phyloP scores from a whole-genome alignment of 2,329 filamentous ascomycete species.

The Dichotomopilus funicola region DNA sequence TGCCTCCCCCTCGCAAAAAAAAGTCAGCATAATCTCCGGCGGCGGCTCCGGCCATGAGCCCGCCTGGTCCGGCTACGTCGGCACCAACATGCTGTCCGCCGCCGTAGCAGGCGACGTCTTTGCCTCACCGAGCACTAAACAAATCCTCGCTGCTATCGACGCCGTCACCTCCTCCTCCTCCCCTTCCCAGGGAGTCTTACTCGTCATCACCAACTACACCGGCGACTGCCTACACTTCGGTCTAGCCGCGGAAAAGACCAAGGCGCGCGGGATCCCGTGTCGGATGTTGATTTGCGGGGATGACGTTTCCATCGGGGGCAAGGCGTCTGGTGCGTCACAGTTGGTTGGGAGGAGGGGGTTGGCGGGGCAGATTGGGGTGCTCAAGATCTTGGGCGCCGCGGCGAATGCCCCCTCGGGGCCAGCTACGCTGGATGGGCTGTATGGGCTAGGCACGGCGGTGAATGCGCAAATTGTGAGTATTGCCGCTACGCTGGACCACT shows the following conservation, averaged over 20 bases:
- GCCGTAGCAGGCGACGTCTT: slow-evolving; percentile 58
- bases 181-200: slow-evolving; percentile 49
- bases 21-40: slow-evolving; percentile 47
- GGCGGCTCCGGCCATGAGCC: slow-evolving; percentile 55
- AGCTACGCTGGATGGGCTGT: slow-evolving; percentile 43
- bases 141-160: slow-evolving; percentile 54
- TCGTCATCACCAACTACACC: slow-evolving; percentile 60
- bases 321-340: slow-evolving; percentile 37
- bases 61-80: slow-evolving; percentile 59
- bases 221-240: slow-evolving; percentile 59
- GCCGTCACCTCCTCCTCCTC: slow-evolving; percentile 43
- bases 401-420: slow-evolving; percentile 35
- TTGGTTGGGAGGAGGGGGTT: slow-evolving; percentile 57
- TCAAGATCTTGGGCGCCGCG: slow-evolving; percentile 50
- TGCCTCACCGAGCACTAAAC: slow-evolving; percentile 55
- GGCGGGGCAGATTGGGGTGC: slow-evolving; percentile 53
- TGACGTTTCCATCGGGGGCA: slow-evolving; percentile 57
- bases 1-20: slow-evolving; percentile 36
- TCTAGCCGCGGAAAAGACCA: slow-evolving; percentile 52
- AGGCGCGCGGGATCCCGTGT: slow-evolving; percentile 47
- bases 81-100: slow-evolving; percentile 53
- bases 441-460: slow-evolving; percentile 44
- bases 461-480: slow-evolving; percentile 49
- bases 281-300: slow-evolving; percentile 57
- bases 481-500: slow-evolving; percentile 53